Base-by-base conservation (phyloP, 2,329 filamentous ascomycete genomes). In the Colletotrichum limetticola region DNA sequence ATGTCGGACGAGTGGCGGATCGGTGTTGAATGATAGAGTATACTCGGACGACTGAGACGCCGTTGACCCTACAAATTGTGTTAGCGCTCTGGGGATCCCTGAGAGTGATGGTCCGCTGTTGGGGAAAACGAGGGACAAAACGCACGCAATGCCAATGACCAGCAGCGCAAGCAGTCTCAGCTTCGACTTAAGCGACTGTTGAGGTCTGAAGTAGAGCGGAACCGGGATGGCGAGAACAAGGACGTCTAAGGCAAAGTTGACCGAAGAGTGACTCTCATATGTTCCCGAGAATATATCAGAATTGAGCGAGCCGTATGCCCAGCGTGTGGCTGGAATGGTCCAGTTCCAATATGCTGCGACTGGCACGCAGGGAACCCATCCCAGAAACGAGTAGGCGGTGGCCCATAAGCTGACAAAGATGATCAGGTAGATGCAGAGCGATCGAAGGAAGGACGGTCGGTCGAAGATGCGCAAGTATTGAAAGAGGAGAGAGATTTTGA, bases 401-500 rank as follows among this genome's bases (percentile, higher is more conserved):
- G 75, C 67, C 74, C 77, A 78, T n/a, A 78, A 67, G 68, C 77
- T 77, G 26, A 78, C 65, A 57, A 74, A 55, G 37, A 59, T 11
- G 62, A 67, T 35, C 42, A 35, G 24, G 14, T 8, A 35, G 22
- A 72, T 63, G 70, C 77, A 59, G 74, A 78, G 6, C 22, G 67
- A 76, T 57, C 80, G 72, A 61, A 79, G 75, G 32, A 76, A 72
- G 68, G 77, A 78, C 53, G 78, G 76, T 8, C 62, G 72, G 1
- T 75, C 68, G 75, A 81, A 82, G n/a, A 83, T 75, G 11, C 82
- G 81, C 19, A 83, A 78, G 74, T 82, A 84, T 46, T 83, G 82
- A 12, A 80, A 71, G 1, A 83, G 76, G 0, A 84, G 78, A 6
- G 81, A 82, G 7, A 83, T 76, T 59, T 84, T 84, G 76, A 82